Evolutionary conservation across 306 rosid species (phyloP).

Genomic region (Carpinus fangiana): DNA sequence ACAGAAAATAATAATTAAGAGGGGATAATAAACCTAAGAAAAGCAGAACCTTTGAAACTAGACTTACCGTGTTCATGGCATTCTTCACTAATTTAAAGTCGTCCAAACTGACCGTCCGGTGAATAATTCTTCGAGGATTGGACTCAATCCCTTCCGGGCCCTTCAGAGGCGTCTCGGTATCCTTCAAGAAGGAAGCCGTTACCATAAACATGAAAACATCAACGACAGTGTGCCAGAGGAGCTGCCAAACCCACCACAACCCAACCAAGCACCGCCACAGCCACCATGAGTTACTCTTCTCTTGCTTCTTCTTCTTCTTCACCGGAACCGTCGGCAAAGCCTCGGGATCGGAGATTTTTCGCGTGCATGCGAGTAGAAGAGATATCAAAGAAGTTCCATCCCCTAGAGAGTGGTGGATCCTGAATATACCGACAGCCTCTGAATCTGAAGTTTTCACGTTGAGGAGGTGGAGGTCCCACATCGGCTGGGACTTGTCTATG

Average conservation of each 20-base stretch:
- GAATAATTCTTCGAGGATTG: constrained; percentile 27
- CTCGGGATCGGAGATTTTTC: constrained; percentile 27
- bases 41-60: background rate
- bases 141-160: constrained; percentile 14
- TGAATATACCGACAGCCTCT: constrained; percentile 26
- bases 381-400: constrained; percentile 45
- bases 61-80: constrained; percentile 31
- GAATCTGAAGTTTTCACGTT: constrained; percentile 35
- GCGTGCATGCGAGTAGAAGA: constrained; percentile 39
- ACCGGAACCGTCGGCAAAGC: constrained; percentile 36
- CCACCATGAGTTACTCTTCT: background rate
- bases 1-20: background rate
- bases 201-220: constrained; percentile 25
- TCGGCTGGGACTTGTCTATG: constrained; percentile 35
- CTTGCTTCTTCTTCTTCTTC: background rate
- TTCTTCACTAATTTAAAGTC: constrained; percentile 37
- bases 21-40: background rate
- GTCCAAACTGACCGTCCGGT: constrained; percentile 29
- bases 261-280: background rate
- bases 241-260: constrained; percentile 29
- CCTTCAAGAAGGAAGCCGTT: constrained; percentile 27
- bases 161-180: constrained; percentile 32
- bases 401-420: constrained; percentile 47
- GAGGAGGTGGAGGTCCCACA: constrained; percentile 43
- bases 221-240: constrained; percentile 32